Evolutionary conservation across 169 alveolate species (phyloP), one percentile per base, ranked within the genome.

Genomic region (Perkinsus marinus): DNA sequence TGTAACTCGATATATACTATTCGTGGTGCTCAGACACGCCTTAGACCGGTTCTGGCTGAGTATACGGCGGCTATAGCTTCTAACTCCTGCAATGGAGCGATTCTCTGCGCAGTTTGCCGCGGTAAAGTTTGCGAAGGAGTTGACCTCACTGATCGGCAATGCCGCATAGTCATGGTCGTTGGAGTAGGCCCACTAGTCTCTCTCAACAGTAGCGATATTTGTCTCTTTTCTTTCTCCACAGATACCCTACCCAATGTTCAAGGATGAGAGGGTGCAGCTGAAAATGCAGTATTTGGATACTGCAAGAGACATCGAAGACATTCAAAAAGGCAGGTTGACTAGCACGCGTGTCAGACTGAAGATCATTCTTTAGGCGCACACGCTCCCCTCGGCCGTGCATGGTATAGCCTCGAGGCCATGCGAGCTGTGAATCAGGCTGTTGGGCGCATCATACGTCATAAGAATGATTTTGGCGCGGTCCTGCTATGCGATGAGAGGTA

Each of bases 101-200:
- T 97, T 30, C 95, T 98, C 89, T 94, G 98, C 91, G 99, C 98
- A 0, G 99, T 98, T 0, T 97, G 98, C 92, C 94, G 99, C 43
- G 99, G 99, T 0, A 97, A 97, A 93, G 95, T 98, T 39, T 96
- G 98, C n/a, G 99, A 98, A 95, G 99, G 99, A 0, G 96, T 98
- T 39, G 98, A 98, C 93, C 97, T 97, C 95, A 96, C 96, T 41
- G 99, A 98, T 95, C 97, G 95, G 90, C 95, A 96, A 92, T 97
- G 98, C 93, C 94, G 99, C 68, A 97, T 97, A 69, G 98, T 97
- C 39, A 93, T 97, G 91, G 92, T 97, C 46, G 97, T 98, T 41
- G 99, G 99, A 26, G 79, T 57, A 57, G 22, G 26, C 3, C 26
- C 68, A 43, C 68, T 43, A 43, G 9, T 9, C 9, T 43, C 22